Conservation (phyloP, 495 filamentous ascomycete genomes). For the Niebla homalea region DNA sequence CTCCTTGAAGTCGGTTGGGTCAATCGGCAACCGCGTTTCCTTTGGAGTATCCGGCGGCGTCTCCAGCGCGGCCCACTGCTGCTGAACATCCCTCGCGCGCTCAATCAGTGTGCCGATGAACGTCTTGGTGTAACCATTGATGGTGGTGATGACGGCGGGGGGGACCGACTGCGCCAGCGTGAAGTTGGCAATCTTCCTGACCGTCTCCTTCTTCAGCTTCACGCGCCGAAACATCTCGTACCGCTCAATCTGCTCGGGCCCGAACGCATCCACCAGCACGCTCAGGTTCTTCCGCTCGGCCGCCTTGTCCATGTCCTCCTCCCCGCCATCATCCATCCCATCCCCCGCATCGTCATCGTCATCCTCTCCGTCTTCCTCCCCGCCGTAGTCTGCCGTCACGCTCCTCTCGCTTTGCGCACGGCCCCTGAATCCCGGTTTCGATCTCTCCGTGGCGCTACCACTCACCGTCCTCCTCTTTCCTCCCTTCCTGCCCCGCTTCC, state of each 20-base stretch:
- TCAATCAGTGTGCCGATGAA: conserved; percentile 78
- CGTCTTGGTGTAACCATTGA: conserved; percentile 71
- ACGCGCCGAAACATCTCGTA: conserved; percentile 61
- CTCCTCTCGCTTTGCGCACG: conserved; percentile 21
- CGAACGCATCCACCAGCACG: conserved; percentile 58
- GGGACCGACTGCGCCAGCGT: conserved; percentile 81
- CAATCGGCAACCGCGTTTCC: conserved; percentile 3
- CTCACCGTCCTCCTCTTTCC: conserved; percentile 34
- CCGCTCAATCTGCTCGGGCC: conserved; percentile 51
- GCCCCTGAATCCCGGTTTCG: conserved; percentile 37
- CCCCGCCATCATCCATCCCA: conserved; percentile 46
- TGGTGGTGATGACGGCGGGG: conserved; percentile 59
- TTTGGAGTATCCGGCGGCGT: conserved; percentile 23
- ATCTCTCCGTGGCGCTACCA: conserved; percentile 29
- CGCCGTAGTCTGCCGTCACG: conserved; percentile 29
- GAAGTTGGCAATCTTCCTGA: conserved; percentile 64
- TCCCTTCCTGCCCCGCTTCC: conserved; percentile 54
- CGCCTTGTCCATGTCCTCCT: conserved; percentile 50
- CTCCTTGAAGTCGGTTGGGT: conserved; percentile 9
- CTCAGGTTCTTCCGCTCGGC: conserved; percentile 58
- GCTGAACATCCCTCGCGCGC: conserved; percentile 62
- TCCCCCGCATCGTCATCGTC: conserved; percentile 57
- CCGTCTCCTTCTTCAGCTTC: conserved; percentile 50
- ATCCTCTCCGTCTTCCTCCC: conserved; percentile 41
- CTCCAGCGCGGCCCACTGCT: conserved; percentile 35